phyloP scores from a whole-genome alignment of 2,329 filamentous ascomycete genomes.

The Cadophora gregata region DNA sequence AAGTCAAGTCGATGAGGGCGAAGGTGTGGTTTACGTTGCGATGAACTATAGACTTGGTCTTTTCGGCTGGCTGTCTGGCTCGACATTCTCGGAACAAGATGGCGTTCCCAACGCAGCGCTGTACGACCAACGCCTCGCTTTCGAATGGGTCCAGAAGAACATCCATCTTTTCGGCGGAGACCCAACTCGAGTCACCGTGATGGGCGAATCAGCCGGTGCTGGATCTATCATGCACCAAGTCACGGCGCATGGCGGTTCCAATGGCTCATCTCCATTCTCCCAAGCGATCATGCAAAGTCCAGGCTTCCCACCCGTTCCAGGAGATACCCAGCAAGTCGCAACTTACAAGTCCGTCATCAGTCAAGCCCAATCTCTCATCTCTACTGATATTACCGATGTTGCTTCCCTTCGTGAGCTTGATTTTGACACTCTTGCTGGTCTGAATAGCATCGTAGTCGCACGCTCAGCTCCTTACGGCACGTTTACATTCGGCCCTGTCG shows the following conservation, averaged over 20 bases:
- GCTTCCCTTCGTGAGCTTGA: constrained; percentile 27
- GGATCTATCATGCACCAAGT: constrained; percentile 61
- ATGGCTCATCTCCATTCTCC: constrained; percentile 48
- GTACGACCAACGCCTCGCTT: constrained; percentile 60
- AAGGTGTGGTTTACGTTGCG: constrained; percentile 45
- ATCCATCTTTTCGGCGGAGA: constrained; percentile 62
- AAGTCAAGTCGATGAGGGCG: constrained; percentile 37
- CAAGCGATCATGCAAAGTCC: constrained; percentile 45
- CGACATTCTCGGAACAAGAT: constrained; percentile 33
- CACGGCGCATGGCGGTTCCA: constrained; percentile 54
- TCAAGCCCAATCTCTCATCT: constrained; percentile 30
- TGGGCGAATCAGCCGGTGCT: constrained; percentile 58
- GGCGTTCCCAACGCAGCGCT: constrained; percentile 54
- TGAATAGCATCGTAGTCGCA: constrained; percentile 33
- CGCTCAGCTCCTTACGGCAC: constrained; percentile 45
- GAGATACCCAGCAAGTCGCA: constrained; percentile 25
- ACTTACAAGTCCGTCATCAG: constrained; percentile 30
- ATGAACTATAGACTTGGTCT: constrained; percentile 40
- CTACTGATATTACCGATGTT: constrained; percentile 29
- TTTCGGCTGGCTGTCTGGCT: constrained; percentile 13
- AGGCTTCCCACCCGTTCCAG: constrained; percentile 28
- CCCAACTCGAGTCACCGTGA: constrained; percentile 53
- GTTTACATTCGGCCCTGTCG: constrained; percentile 52
- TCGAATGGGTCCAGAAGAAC: constrained; percentile 62
- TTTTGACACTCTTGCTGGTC: constrained; percentile 24